These are phyloP conservation scores for Hypoxylon sp. DNA, from an alignment of 2,329 filamentous ascomycete species.

Conservation along the genomic window DNA sequence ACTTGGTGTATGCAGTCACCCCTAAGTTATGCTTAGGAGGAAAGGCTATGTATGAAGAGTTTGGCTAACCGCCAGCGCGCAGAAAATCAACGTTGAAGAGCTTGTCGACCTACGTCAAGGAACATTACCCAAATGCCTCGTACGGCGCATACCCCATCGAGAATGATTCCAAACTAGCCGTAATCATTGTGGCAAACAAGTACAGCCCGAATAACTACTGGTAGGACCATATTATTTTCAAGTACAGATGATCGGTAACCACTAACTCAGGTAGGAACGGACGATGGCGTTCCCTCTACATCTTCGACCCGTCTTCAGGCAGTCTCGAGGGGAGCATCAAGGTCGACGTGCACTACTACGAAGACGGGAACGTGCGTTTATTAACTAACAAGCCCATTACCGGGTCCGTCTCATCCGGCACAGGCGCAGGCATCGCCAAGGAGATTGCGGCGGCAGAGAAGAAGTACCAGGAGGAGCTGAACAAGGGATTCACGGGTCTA, in stretches of 20 bases:
- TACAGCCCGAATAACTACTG: constrained; percentile 99
- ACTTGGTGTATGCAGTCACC: constrained; percentile 77
- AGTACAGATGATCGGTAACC: neutral
- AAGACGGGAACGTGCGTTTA: constrained; percentile 96
- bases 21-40: neutral
- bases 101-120: constrained; percentile 80
- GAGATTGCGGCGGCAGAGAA: constrained; percentile 86
- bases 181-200: constrained; percentile 93
- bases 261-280: constrained; percentile 77
- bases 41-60: neutral
- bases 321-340: constrained; percentile 84
- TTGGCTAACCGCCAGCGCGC: constrained; percentile 45
- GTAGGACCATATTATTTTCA: constrained; percentile 61
- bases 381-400: constrained; percentile 86
- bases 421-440: constrained; percentile 78
- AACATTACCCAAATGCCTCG: constrained; percentile 88
- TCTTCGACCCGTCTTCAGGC: constrained; percentile 78
- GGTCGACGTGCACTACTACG: constrained; percentile 99
- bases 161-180: constrained; percentile 80
- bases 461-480: constrained; percentile 96
- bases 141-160: constrained; percentile 87
- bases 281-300: constrained; percentile 92
- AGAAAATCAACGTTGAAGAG: constrained; percentile 89
- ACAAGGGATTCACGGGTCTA: constrained; percentile 87
- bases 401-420: constrained; percentile 71